Base-by-base conservation (phyloP, 495 filamentous ascomycete species). In the Usnea hakonensis region DNA sequence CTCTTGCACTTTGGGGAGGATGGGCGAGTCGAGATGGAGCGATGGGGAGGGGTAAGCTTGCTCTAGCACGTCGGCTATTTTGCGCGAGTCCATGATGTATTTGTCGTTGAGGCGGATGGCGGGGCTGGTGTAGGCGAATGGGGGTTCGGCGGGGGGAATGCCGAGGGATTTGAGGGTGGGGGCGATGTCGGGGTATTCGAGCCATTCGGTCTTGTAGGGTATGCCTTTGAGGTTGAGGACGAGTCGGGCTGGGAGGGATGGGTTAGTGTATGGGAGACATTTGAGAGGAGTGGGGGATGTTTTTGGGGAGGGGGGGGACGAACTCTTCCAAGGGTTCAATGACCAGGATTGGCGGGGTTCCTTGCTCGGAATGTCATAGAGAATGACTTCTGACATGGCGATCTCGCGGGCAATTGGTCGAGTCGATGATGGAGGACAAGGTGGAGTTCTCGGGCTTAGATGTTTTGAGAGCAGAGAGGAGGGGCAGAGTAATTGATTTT, bases 141-240 rank as follows among this genome's bases (percentile, higher is more conserved):
- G 69, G 0, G 70, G 68, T 55, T 72, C 59, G 65, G 79, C 83
- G 53, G 76, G 71, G 38, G 71, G 59, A 40, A 77, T 53, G 38
- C 71, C 72, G 58, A 69, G 26, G 26, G 75, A 72, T 59, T 77
- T 71, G 50, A 84, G 68, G 30, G 58, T 75, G 2, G 79, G 72
- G 10, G 68, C 75, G 62, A 89, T 74, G 53, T 86, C 80, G 6
- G 84, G 85, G 68, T 87, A 87, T 66, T 87, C 82, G 60, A 83
- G 70, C 83, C 83, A 88, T 78, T 84, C 75, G 6, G 85, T 89
- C 61, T 76, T 74, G 72, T 86, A 87, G 55, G 80, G 74, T n/a
- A 87, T 69, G 9, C 73, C 72, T 68, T 89, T 87, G 74, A 77
- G 84, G 72, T 87, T 86, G 41, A 89, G 73, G 7, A 72, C 46